Evolutionary conservation across 2,329 filamentous ascomycete genomes (phyloP), one percentile per base, ranked within the genome.

Genomic region (Aspergillus persii): DNA sequence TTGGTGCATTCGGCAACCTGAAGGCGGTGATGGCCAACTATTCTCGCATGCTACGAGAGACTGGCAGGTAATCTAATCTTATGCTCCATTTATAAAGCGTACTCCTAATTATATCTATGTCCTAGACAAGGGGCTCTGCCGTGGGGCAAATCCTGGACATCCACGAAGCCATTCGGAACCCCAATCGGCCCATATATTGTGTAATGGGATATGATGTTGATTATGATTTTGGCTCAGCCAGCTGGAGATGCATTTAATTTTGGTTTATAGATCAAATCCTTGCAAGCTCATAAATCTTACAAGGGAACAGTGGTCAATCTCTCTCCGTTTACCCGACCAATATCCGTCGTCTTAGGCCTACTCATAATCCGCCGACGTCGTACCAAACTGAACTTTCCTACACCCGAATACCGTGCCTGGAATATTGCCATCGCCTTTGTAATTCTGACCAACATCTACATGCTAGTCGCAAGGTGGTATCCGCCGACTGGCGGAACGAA

Each of bases 401-500:
- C 67, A 0, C 74, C 83, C 0, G 80, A 81, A 3, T 90, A 89
- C 71, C 77, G 75, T 5, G 82, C 85, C 0, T 90, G 86, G 86
- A 70, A 86, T 58, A 55, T 81, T 0, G 78, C 82, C 0, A 71
- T 90, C 1, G 66, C 82, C 7, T 89, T 91, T 71, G 85, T 81
- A 51, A 81, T 88, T 49, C 69, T 85, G 0, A 75, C 86, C 0
- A 83, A 89, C 54, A 57, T 86, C 0, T 90, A 86, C 60, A 75
- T 90, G 49, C 74, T 91, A 2, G 80, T 86, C 12, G 89, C 89
- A 81, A 88, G 89, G 0, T 91, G 88, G 89, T 88, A 86, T 63
- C 89, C 88, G 1, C 89, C 89, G 0, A 77, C 79, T 0, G 81
- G 78, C 0, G 88, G 88, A 0, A 76, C 77, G 0, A 81, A 83